Percentiles rank a stretch among this genome's conserved stretches.
phyloP scores from a whole-genome alignment of 176 grass and related monocot genomes.

The bread wheat (Triticum aestivum) region DNA sequence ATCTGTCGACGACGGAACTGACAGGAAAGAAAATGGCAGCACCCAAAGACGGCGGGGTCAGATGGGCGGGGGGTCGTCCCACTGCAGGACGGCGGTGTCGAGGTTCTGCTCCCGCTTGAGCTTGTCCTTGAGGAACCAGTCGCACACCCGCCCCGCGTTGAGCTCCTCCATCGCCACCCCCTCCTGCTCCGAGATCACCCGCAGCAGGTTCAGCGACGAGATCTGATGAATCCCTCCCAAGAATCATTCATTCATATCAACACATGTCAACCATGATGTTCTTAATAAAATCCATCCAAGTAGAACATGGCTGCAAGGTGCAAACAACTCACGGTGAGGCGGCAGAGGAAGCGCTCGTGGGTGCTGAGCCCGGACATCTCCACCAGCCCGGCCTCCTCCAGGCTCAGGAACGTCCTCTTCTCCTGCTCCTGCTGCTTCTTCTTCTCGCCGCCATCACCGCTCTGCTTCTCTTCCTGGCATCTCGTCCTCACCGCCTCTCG shows the following conservation, averaged over 20 bases:
- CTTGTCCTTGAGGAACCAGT: conserved; percentile 98
- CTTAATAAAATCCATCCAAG: no score
- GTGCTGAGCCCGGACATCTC: conserved; percentile 94
- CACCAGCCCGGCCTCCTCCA: conserved; percentile 85
- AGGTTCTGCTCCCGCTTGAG: conserved; percentile 73
- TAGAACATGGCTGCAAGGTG: no score
- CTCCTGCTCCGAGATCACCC: conserved; percentile 89
- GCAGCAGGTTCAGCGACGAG: conserved; percentile 86
- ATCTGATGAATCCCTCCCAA: conserved; percentile 44
- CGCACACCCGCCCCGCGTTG: conserved; percentile 85
- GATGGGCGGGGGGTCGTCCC: conserved; percentile 60
- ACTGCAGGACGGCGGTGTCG: conserved; percentile 75
- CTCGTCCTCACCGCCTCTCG: not conserved
- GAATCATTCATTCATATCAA: not conserved
- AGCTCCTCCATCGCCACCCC: conserved; percentile 80
- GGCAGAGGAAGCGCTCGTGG: conserved; percentile 94
- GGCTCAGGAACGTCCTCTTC: conserved; percentile 65
- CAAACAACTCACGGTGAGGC: conserved; percentile 54
- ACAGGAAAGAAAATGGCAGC: no score
- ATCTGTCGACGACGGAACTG: no score
- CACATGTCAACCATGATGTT: no score
- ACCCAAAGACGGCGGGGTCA: no score
- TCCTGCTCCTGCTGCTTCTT: not conserved
- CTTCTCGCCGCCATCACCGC: not conserved
- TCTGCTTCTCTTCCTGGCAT: conserved; percentile 22